phyloP scores from a whole-genome alignment of 139 green algal genomes.

The Gonium pectorale region DNA sequence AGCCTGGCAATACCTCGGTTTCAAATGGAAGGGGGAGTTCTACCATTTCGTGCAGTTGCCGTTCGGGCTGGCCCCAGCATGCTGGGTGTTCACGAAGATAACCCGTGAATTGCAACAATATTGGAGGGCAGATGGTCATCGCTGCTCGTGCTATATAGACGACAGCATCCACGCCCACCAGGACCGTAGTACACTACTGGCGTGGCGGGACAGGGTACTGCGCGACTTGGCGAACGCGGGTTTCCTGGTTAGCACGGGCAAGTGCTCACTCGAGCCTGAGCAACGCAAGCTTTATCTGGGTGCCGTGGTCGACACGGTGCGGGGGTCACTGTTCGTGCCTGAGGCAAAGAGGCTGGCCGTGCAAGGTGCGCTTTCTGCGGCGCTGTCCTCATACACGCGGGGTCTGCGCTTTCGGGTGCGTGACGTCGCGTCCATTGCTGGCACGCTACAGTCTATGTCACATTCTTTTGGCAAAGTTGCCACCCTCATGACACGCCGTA shows the following conservation, averaged over 20 bases:
- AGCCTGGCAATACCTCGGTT: too few species aligned
- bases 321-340: neutral
- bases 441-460: neutral
- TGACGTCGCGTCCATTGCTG: neutral
- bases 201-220: neutral
- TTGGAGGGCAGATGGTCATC: neutral
- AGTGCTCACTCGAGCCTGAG: neutral
- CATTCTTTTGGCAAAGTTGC: neutral
- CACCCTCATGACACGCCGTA: neutral
- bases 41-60: neutral
- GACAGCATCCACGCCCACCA: neutral
- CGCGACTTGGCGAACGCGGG: neutral
- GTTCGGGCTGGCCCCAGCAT: too few species aligned
- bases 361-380: too few species aligned
- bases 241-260: neutral
- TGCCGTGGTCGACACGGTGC: neutral
- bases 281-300: neutral
- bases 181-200: too few species aligned
- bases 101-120: neutral
- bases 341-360: neutral
- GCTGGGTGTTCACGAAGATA: neutral
- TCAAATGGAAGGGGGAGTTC: neutral
- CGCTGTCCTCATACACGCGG: too few species aligned
- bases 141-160: neutral
- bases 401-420: neutral